These are phyloP conservation scores for Thecaphora frezii DNA, from an alignment of 1,284 basidiomycete genomes.

Conservation along the genomic window DNA sequence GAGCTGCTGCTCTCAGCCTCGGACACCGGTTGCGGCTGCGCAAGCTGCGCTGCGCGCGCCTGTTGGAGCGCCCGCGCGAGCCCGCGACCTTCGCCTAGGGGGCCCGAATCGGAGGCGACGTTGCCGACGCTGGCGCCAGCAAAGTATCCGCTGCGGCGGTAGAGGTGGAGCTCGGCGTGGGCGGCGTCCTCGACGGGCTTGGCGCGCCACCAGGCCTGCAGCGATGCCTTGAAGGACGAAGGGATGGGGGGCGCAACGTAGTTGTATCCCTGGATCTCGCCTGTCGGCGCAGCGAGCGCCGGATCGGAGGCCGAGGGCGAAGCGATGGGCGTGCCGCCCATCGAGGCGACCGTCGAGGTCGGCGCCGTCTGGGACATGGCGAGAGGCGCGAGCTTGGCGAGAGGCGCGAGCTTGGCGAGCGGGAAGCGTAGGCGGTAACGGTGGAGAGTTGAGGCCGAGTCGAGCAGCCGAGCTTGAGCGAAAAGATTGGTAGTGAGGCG, in stretches of 20 bases:
- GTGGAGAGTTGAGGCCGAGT: no score
- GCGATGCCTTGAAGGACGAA: constrained; percentile 32
- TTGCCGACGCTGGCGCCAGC: constrained; percentile 39
- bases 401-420: no score
- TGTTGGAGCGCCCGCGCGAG: constrained; percentile 20
- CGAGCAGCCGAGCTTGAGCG: no score
- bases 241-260: constrained; percentile 44
- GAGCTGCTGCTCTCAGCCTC: background rate
- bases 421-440: no score
- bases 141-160: constrained; percentile 41
- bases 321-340: no score
- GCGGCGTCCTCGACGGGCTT: constrained; percentile 33
- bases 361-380: no score
- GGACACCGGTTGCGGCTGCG: no score
- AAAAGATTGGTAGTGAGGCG: no score
- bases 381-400: no score
- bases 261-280: constrained; percentile 2
- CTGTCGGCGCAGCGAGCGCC: constrained; percentile 4
- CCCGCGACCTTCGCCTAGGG: constrained; percentile 27
- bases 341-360: no score
- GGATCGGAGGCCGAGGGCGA: constrained; percentile 19
- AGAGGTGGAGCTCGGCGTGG: constrained; percentile 45
- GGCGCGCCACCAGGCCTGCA: constrained; percentile 44
- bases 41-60: no score
- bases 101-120: constrained; percentile 20